Evolutionary conservation across 2,329 filamentous ascomycete genomes (phyloP), one percentile per base, ranked within the genome.

Genomic region (Dactylellina parvicollis): DNA sequence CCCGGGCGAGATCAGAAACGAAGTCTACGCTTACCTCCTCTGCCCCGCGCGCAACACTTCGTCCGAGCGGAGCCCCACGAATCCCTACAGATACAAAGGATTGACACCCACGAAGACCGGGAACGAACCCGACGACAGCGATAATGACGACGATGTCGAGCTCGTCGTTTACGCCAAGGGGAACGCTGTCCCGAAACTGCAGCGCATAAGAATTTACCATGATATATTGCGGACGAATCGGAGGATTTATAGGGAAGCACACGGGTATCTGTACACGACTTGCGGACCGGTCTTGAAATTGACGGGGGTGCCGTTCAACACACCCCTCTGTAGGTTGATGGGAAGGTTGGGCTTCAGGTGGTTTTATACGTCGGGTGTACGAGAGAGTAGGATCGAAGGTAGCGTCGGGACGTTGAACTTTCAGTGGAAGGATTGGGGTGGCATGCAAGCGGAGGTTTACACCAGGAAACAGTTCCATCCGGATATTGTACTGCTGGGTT

Each of bases 21-120:
- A 71, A 24, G 56, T 71, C 22, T 71, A 71, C 57, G 57, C 49
- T 14, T 71, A 71, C 57, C 66, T 71, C 2, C 42, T 71, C 22
- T 49, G 26, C 14, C 66, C 66, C 1, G 24, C 57, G 16, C 50
- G 52, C 46, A 71, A 71, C 57, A 71, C 66, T 26, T 56, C 57
- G 12, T 44, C 42, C 30, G 66, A 64, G 26, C 28, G 47, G 18
- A 52, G 30, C 12, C 50, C 61, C 4, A 49, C 66, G 20, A 46
- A 61, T 26, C 38, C 42, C 8, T 70, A 70, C 40, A 38, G 18
- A 18, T 69, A 30, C 36, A 22, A 36, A 7, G 56, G 26, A 3
- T 26, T 46, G 14, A 18, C 47, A 3, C 47, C 60, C 16, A 47
- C n/a, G 10, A 38, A 16, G 8, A 18, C 47, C 26, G 47, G 44